Evolutionary conservation across 441 rosid genomes (phyloP).

Genomic region (Croton laevigatus): DNA sequence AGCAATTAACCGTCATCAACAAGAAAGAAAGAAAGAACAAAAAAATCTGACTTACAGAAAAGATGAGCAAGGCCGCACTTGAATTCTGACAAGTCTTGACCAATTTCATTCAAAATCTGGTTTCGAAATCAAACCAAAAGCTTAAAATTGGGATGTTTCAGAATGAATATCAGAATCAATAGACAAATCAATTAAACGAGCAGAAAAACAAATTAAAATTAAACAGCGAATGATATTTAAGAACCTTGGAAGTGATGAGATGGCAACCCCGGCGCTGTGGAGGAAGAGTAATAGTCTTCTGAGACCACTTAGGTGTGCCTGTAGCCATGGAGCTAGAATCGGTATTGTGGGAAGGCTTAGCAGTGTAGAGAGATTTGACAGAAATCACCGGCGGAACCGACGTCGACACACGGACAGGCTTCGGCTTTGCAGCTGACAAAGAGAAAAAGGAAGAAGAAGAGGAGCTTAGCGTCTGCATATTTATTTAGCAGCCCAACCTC

Average conservation of each 20-base stretch:
- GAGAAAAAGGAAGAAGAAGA: conserved; percentile 12
- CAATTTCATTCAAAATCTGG: conserved; percentile 81
- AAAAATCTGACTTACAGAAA: conserved; percentile 45
- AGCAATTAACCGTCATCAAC: background rate
- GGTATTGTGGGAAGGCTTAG: conserved; percentile 35
- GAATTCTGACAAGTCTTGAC: conserved; percentile 64
- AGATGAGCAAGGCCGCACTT: conserved; percentile 91
- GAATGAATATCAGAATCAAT: background rate
- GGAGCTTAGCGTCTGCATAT: background rate
- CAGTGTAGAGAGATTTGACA: conserved; percentile 38
- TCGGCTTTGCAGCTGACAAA: background rate
- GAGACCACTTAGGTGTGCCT: conserved; percentile 77
- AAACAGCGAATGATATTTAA: background rate
- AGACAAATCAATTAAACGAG: background rate
- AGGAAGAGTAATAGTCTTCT: conserved; percentile 79
- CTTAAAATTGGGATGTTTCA: too few relatives aligned
- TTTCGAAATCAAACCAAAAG: background rate
- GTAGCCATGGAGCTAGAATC: conserved; percentile 44
- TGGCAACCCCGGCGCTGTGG: conserved; percentile 88
- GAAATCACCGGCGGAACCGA: conserved; percentile 17
- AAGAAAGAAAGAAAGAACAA: background rate
- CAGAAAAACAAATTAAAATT: background rate
- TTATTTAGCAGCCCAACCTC: conserved; percentile 1
- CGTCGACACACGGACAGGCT: background rate
- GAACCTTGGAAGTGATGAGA: conserved; percentile 82